phyloP scores from a whole-genome alignment of 2,329 filamentous ascomycete species.

The Calonectria hongkongensis region DNA sequence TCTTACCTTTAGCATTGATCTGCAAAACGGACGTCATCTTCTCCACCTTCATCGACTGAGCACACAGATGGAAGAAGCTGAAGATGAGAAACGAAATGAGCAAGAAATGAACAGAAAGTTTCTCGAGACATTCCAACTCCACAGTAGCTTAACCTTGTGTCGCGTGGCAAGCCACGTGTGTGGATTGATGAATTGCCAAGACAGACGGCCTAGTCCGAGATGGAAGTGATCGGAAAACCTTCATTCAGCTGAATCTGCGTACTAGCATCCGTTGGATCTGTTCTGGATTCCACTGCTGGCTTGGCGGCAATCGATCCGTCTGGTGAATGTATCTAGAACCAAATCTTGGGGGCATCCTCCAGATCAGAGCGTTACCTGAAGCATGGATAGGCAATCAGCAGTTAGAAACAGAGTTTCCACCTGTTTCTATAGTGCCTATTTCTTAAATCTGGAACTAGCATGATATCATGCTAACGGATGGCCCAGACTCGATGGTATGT shows the following conservation, averaged over 20 bases:
- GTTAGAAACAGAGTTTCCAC: not conserved
- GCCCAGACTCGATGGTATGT: not conserved
- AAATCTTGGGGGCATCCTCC: not conserved
- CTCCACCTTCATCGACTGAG: not conserved
- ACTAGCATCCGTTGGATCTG: conserved; percentile 2
- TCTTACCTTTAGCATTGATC: not conserved
- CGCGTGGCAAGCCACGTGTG: not conserved
- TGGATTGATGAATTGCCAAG: not conserved
- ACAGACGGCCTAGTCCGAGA: not conserved
- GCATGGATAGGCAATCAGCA: not conserved
- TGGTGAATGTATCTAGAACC: not conserved
- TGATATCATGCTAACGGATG: not conserved
- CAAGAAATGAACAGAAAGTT: not conserved
- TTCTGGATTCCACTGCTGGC: not conserved
- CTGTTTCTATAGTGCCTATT: not conserved
- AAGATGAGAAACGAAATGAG: not conserved
- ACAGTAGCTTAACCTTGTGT: not conserved
- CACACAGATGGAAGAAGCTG: not conserved
- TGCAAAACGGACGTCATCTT: not conserved
- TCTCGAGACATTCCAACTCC: not conserved
- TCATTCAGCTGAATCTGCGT: conserved; percentile 5
- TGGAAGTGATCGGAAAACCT: conserved; percentile 6
- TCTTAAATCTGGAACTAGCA: not conserved
- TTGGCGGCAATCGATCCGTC: not conserved
- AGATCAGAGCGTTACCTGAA: not conserved